Base-by-base conservation (phyloP, 257 asterid species). In the Prunella vulgaris region DNA sequence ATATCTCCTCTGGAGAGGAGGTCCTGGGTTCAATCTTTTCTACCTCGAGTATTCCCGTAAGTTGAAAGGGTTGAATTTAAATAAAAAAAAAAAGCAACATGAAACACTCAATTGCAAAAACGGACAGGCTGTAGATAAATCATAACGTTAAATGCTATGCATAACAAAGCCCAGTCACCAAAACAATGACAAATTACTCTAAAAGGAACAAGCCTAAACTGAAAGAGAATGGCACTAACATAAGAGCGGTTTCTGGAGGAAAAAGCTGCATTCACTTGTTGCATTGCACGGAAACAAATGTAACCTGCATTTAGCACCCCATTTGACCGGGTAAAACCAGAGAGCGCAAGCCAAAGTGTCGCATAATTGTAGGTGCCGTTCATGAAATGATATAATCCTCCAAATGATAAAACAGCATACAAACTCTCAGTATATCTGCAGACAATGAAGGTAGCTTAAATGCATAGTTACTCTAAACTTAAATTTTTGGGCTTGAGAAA, bases 291-390 rank as follows among this genome's bases (percentile, higher is more conserved):
- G 82, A 76, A 91, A 71, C 96, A 84, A 48, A 90, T 77, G 76
- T 90, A 93, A 64, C 97, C 96, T 0, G 93, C 97, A 71, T 85
- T 88, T 77, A 93, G 90, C 78, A 87, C 80, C 79, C 99, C 97
- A 80, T 93, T 93, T 52, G 99, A 90, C 76, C 97, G 85, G 40
- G 92, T 91, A 81, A 72, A 86, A 51, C 93, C 92, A 64, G 97
- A 89, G 58, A 93, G 88, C 5, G 96, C 96, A 81, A 93, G 75
- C 81, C 85, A 84, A 77, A 89, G 70, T 60, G 90, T 72, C 27
- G 97, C 88, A 65, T 62, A 49, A 65, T 79, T 82, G 76, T 74
- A 75, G 22, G 74, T 64, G 35, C 95, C 93, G 1, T 64, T 72
- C 75, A 89, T 71, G 73, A 90, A 80, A 75, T 84, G 58, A 77